phyloP scores from a whole-genome alignment of 139 green algal genomes.

The Haematococcus lacustris region DNA sequence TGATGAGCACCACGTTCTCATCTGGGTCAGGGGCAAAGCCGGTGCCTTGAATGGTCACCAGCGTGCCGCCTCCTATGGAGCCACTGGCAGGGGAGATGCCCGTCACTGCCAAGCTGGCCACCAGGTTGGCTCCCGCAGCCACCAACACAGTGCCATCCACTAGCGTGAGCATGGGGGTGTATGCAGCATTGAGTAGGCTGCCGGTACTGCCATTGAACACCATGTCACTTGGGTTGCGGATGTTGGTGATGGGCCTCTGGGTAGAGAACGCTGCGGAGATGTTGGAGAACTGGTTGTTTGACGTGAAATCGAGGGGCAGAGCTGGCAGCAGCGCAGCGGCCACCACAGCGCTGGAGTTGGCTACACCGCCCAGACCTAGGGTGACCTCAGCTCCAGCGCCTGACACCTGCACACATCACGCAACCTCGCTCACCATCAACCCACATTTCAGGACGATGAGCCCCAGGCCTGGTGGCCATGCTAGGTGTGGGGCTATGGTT shows the following conservation, averaged over 20 bases:
- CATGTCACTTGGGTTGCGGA: too few species aligned
- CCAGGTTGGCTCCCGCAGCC: neutral
- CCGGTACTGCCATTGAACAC: neutral
- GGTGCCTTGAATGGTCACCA: conserved; percentile 3
- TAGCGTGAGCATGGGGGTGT: conserved; percentile 11
- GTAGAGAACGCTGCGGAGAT: too few species aligned
- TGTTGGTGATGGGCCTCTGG: too few species aligned
- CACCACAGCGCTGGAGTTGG: neutral
- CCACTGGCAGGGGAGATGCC: conserved; percentile 2
- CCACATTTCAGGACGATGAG: neutral
- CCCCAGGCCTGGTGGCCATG: too few species aligned
- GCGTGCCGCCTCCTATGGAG: conserved; percentile 9
- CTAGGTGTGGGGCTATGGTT: too few species aligned
- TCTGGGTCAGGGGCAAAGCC: conserved; percentile 13
- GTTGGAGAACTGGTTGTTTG: too few species aligned
- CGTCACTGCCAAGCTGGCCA: conserved; percentile 11
- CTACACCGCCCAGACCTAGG: neutral
- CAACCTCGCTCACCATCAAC: neutral
- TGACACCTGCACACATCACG: neutral
- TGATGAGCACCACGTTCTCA: conserved; percentile 15
- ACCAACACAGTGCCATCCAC: conserved; percentile 8
- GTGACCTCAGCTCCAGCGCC: neutral
- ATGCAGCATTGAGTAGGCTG: conserved; percentile 4
- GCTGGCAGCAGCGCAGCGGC: neutral
- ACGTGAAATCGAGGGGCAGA: neutral